phyloP scores from a whole-genome alignment of 306 rosid genomes.

The Quillaja saponaria region DNA sequence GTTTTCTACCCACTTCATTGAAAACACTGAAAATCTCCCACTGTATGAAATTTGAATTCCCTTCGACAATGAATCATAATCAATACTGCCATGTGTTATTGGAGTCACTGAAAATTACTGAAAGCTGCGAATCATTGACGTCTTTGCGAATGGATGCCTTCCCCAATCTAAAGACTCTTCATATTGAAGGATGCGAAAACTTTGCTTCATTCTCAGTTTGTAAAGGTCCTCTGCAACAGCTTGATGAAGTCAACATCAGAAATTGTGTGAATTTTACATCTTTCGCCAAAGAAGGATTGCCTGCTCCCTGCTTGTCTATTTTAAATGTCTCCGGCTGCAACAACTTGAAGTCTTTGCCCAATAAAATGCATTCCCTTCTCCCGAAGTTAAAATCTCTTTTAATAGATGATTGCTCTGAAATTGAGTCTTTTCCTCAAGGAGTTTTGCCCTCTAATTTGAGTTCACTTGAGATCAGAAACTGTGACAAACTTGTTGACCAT shows the following conservation, averaged over 20 bases:
- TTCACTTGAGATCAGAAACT: constrained; percentile 34
- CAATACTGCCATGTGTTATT: constrained; percentile 18
- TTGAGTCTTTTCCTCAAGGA: constrained; percentile 6
- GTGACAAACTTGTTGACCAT: constrained; percentile 26
- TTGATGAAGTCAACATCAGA: constrained; percentile 12
- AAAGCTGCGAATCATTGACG: constrained; percentile 40
- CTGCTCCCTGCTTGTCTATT: neutral
- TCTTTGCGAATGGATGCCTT: constrained; percentile 34
- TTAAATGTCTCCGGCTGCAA: constrained; percentile 12
- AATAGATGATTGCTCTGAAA: constrained; percentile 36
- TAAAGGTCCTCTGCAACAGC: neutral
- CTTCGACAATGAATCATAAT: constrained; percentile 11
- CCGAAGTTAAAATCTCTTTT: constrained; percentile 17
- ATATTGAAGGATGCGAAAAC: neutral
- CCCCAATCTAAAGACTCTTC: constrained; percentile 25
- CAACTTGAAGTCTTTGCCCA: constrained; percentile 5
- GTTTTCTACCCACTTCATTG: too few relatives aligned
- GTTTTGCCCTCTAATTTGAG: constrained; percentile 23
- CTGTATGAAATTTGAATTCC: constrained; percentile 28
- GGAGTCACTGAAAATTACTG: constrained; percentile 20
- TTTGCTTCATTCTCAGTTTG: neutral
- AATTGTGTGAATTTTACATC: constrained; percentile 18
- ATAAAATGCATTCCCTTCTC: constrained; percentile 15
- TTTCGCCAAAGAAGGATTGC: constrained; percentile 7
- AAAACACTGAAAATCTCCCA: too few relatives aligned